phyloP scores from a whole-genome alignment of 202 grass and related monocot species.

The Brachypodium distachyon region DNA sequence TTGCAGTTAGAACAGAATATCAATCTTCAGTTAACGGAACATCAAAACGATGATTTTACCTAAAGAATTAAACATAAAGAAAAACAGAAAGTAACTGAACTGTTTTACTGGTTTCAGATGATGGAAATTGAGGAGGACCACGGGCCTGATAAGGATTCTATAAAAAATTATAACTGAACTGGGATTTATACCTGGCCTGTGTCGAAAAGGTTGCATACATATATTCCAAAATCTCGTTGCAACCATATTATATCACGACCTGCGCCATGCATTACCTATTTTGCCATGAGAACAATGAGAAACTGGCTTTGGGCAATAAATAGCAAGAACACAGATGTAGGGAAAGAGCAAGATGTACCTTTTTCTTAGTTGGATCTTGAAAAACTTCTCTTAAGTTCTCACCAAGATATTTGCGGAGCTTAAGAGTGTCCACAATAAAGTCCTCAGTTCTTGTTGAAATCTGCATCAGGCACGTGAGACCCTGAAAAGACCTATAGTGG shows the following conservation, averaged over 20 bases:
- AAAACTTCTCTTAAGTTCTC: constrained; percentile 74
- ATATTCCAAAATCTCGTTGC: constrained; percentile 94
- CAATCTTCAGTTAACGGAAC: constrained; percentile 16
- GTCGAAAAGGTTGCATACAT: constrained; percentile 94
- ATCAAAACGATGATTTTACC: background rate
- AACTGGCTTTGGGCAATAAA: constrained; percentile 7
- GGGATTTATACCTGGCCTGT: constrained; percentile 89
- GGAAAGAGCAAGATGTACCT: constrained; percentile 43
- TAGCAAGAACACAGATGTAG: background rate
- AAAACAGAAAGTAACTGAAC: background rate
- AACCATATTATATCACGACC: constrained; percentile 94
- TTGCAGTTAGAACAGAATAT: constrained; percentile 14
- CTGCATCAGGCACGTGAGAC: constrained; percentile 95
- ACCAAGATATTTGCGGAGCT: constrained; percentile 76
- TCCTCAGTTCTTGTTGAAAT: constrained; percentile 93
- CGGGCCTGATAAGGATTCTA: too few relatives aligned
- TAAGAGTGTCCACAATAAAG: constrained; percentile 92
- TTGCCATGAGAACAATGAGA: constrained; percentile 23
- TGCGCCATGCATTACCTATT: constrained; percentile 92
- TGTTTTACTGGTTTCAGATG: too few relatives aligned
- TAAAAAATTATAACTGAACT: too few relatives aligned
- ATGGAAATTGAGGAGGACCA: too few relatives aligned
- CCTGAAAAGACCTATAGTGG: constrained; percentile 92
- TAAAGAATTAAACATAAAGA: background rate
- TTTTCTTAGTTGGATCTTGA: constrained; percentile 80